Conservation (phyloP, 768 basidiomycete genomes). For the Boletus pseudo-olivaceus region DNA sequence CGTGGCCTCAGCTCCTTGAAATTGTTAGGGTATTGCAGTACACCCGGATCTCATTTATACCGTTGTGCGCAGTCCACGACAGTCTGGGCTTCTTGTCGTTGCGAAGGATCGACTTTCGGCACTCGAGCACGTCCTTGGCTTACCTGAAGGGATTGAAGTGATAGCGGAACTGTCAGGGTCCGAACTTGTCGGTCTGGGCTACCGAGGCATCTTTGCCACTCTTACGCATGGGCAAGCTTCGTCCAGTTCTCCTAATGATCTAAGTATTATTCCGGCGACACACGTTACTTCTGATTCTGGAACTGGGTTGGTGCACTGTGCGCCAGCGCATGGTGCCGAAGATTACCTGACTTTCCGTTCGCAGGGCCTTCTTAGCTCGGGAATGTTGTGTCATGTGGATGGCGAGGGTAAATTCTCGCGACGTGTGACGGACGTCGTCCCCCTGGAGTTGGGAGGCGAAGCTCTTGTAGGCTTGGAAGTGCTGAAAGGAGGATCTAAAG, state of each 20-base stretch:
- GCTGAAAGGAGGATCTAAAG: slow-evolving; percentile 64
- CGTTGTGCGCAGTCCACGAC: slow-evolving; percentile 37
- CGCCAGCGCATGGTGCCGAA: slow-evolving; percentile 91
- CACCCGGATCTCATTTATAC: slow-evolving; percentile 69
- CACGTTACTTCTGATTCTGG: slow-evolving; percentile 89
- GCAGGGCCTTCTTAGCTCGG: slow-evolving; percentile 45
- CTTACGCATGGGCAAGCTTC: slow-evolving; percentile 3
- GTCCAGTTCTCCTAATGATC: background rate
- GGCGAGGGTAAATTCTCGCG: slow-evolving; percentile 66
- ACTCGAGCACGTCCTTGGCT: slow-evolving; percentile 25
- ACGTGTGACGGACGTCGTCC: slow-evolving; percentile 53
- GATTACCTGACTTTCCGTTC: slow-evolving; percentile 80
- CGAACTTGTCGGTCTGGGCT: slow-evolving; percentile 57
- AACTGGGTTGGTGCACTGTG: slow-evolving; percentile 93
- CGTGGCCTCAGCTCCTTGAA: background rate
- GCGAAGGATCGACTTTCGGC: slow-evolving; percentile 49
- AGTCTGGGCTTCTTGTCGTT: slow-evolving; percentile 40
- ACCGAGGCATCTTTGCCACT: slow-evolving; percentile 57
- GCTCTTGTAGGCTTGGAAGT: slow-evolving; percentile 69
- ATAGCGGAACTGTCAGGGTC: slow-evolving; percentile 30
- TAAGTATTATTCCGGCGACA: slow-evolving; percentile 58
- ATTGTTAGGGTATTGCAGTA: slow-evolving; percentile 81
- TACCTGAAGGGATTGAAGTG: slow-evolving; percentile 17
- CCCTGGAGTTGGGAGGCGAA: slow-evolving; percentile 34
- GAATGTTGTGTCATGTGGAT: slow-evolving; percentile 81